Evolutionary conservation across 83 land plant species (phyloP).

Genomic region (Thuja plicata): DNA sequence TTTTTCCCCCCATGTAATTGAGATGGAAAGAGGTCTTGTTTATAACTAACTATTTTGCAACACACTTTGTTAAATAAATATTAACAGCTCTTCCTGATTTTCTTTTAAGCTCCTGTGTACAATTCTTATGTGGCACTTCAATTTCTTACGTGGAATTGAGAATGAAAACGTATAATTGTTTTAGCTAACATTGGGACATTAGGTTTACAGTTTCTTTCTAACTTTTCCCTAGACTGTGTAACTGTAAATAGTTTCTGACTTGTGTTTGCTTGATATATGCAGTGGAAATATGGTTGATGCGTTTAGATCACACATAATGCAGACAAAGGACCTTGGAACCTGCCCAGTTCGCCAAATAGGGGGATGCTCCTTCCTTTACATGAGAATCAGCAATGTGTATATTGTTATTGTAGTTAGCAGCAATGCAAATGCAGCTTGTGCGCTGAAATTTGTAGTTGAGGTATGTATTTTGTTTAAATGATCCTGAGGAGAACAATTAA

Average conservation of each 20-base stretch:
- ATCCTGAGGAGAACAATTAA: neutral
- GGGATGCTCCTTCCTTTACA: constrained; percentile 98
- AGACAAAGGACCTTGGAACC: constrained; percentile 97
- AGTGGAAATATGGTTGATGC: constrained; percentile 99
- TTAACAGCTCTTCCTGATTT: neutral
- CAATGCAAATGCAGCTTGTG: constrained; percentile 99
- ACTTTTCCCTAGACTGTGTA: neutral
- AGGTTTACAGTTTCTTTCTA: neutral
- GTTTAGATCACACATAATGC: constrained; percentile 96
- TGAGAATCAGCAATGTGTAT: constrained; percentile 99
- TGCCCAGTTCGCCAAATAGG: constrained; percentile 99
- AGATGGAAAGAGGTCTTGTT: neutral
- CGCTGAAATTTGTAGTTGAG: constrained; percentile 98
- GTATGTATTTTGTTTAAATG: constrained; percentile 30
- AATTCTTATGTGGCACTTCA: neutral
- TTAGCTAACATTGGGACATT: neutral
- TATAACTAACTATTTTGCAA: neutral
- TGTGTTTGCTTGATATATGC: constrained; percentile 9
- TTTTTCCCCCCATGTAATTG: neutral
- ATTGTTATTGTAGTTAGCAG: constrained; percentile 99
- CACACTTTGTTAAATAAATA: neutral
- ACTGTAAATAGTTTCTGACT: neutral
- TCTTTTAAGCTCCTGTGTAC: neutral
- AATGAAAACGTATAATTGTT: neutral
- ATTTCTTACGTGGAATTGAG: neutral